Evolutionary conservation across 257 asterid species (phyloP), one percentile per base, ranked within the genome.

Genomic region (Orobanche coerulescens): DNA sequence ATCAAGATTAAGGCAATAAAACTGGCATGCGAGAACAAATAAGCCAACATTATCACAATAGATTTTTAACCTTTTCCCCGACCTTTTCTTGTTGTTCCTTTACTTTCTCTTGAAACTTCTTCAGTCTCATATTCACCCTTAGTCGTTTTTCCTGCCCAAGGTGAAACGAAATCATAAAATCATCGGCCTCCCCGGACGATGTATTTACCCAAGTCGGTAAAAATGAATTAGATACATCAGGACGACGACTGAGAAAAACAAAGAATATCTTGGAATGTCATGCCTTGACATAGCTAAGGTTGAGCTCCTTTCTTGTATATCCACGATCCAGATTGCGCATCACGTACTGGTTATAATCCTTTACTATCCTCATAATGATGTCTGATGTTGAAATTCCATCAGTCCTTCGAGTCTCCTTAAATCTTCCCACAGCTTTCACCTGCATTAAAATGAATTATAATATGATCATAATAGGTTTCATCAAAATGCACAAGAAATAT

Each of bases 51-150:
- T n/a, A n/a, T n/a, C n/a, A n/a, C n/a, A n/a, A n/a, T n/a, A n/a
- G n/a, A n/a, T n/a, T n/a, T n/a, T n/a, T n/a, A n/a, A 81, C 92
- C 92, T 84, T 84, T 78, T 84, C 88, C 64, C 85, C 94, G 56
- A 84, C 94, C 66, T 82, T 84, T 70, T 82, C 94, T 76, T 84
- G 94, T 64, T 84, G 94, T 74, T 84, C 86, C 75, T 84, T 84
- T 28, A 84, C 86, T 66, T 79, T 84, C 69, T 84, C 94, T 54
- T 82, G 94, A 55, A 84, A 72, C 81, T 84, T 79, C 73, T 74
- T 75, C 48, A 84, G 75, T 37, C 87, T 67, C 94, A 84, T 84
- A 62, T 82, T 84, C 40, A 82, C 93, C 72, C 89, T 77, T 25
- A 84, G 58, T 48, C 86, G 73, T 66, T 84, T 84, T 77, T 84